Conservation (phyloP, 2,329 filamentous ascomycete species). For the Botryotinia globosa region DNA sequence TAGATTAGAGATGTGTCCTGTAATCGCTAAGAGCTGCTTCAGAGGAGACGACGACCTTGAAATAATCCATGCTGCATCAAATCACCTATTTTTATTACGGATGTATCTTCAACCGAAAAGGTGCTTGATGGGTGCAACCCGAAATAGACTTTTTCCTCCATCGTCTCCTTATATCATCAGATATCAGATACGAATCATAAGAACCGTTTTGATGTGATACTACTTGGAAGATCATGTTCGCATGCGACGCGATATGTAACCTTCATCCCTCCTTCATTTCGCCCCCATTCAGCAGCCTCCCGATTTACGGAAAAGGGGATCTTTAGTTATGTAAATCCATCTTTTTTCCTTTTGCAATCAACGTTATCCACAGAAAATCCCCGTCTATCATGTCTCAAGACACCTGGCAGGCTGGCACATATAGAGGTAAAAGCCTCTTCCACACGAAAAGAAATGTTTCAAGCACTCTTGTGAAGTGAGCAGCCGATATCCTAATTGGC, state of each 20-base stretch:
- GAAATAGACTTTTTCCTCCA: not conserved
- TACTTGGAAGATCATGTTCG: constrained; percentile 14
- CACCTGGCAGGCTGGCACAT: not conserved
- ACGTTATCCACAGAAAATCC: not conserved
- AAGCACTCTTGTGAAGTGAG: not conserved
- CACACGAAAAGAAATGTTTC: constrained; percentile 5
- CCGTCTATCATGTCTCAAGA: not conserved
- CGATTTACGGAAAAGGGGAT: not conserved
- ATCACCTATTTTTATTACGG: constrained; percentile 6
- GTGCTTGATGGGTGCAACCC: not conserved
- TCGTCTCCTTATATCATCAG: not conserved
- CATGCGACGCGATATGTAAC: constrained; percentile 1
- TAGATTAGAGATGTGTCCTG: not conserved
- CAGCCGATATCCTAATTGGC: not conserved
- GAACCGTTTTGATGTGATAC: constrained; percentile 2
- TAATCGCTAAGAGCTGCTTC: not conserved
- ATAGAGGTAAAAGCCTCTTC: not conserved
- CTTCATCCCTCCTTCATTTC: not conserved
- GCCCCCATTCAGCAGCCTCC: not conserved
- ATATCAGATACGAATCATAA: constrained; percentile 4
- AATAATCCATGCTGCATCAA: constrained; percentile 5
- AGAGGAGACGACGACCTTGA: not conserved
- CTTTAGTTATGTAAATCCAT: not conserved
- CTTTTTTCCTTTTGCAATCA: not conserved
- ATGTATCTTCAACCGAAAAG: not conserved